Percentiles rank a stretch among this genome's conserved stretches.
Conservation (phyloP, 2,329 filamentous ascomycete genomes). For the Celoporthe dispersa region DNA sequence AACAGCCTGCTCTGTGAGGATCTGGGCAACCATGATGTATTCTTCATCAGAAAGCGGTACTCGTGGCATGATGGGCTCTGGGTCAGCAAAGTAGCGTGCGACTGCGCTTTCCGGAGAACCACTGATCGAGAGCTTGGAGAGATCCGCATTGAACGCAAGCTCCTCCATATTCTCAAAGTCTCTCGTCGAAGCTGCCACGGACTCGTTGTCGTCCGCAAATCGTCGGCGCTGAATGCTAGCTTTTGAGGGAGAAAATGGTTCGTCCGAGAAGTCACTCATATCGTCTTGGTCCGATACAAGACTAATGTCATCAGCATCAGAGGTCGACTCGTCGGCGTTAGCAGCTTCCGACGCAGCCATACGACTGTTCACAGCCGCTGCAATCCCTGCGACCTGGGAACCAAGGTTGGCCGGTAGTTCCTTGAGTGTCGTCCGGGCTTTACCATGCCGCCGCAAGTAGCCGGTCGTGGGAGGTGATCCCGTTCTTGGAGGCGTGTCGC, state of each 20-base stretch:
- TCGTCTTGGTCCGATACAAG: constrained; percentile 61
- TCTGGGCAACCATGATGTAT: constrained; percentile 69
- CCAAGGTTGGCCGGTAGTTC: constrained; percentile 42
- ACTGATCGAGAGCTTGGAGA: constrained; percentile 53
- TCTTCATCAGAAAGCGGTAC: constrained; percentile 59
- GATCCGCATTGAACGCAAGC: constrained; percentile 53
- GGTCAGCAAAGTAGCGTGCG: constrained; percentile 61
- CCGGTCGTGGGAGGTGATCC: constrained; percentile 50
- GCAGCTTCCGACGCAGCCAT: constrained; percentile 45
- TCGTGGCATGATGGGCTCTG: constrained; percentile 56
- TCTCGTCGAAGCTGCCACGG: constrained; percentile 55
- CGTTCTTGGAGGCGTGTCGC: constrained; percentile 35
- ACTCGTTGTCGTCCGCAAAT: constrained; percentile 58
- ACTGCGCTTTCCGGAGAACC: constrained; percentile 56
- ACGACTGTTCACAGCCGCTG: constrained; percentile 40
- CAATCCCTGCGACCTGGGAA: constrained; percentile 44
- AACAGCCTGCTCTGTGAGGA: constrained; percentile 72
- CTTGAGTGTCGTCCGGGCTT: constrained; percentile 44
- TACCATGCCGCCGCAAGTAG: constrained; percentile 54
- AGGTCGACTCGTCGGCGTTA: constrained; percentile 45
- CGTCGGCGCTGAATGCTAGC: constrained; percentile 48
- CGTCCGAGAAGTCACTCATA: constrained; percentile 54
- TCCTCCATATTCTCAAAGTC: constrained; percentile 54
- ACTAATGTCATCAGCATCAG: constrained; percentile 55
- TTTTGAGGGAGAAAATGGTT: constrained; percentile 55